phyloP scores from a whole-genome alignment of 164 flowering plant species.

The Berberis thunbergii region DNA sequence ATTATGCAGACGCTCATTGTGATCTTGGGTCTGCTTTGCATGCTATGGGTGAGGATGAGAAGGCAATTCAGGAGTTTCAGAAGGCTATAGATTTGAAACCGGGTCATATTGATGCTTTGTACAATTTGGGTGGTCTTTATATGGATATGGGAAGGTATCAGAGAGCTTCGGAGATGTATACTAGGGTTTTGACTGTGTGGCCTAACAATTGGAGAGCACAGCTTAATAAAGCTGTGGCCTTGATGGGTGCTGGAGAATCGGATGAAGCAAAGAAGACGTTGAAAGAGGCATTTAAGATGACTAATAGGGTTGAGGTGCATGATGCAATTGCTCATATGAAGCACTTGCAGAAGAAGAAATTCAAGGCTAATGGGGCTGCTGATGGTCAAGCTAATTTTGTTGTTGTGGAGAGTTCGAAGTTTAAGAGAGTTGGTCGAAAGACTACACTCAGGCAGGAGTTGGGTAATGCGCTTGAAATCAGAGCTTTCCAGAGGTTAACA shows the following conservation, averaged over 20 bases:
- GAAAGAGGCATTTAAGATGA: slow-evolving; percentile 95
- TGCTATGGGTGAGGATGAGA: not conserved
- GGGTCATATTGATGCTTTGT: slow-evolving; percentile 93
- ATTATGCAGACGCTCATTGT: not conserved
- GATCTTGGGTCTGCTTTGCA: not conserved
- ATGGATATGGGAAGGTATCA: slow-evolving; percentile 95
- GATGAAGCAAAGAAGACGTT: slow-evolving; percentile 87
- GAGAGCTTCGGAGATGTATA: slow-evolving; percentile 97
- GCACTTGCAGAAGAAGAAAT: slow-evolving; percentile 77
- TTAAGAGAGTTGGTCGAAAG: slow-evolving; percentile 58
- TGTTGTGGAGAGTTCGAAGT: slow-evolving; percentile 59
- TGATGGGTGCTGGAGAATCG: slow-evolving; percentile 89
- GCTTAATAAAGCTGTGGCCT: slow-evolving; percentile 18
- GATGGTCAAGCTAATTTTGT: slow-evolving; percentile 54
- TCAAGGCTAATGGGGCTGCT: slow-evolving; percentile 40
- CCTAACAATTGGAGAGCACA: not conserved
- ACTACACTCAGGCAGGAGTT: slow-evolving; percentile 23
- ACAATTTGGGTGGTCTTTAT: slow-evolving; percentile 86
- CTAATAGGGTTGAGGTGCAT: slow-evolving; percentile 87
- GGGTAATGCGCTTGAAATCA: not conserved
- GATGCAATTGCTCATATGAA: slow-evolving; percentile 90
- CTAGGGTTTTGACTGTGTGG: slow-evolving; percentile 54
- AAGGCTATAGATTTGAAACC: slow-evolving; percentile 95
- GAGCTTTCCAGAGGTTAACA: slow-evolving; percentile 50
- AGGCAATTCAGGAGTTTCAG: not conserved